phyloP scores from a whole-genome alignment of 495 filamentous ascomycete genomes.

The Penicillium ucsense region DNA sequence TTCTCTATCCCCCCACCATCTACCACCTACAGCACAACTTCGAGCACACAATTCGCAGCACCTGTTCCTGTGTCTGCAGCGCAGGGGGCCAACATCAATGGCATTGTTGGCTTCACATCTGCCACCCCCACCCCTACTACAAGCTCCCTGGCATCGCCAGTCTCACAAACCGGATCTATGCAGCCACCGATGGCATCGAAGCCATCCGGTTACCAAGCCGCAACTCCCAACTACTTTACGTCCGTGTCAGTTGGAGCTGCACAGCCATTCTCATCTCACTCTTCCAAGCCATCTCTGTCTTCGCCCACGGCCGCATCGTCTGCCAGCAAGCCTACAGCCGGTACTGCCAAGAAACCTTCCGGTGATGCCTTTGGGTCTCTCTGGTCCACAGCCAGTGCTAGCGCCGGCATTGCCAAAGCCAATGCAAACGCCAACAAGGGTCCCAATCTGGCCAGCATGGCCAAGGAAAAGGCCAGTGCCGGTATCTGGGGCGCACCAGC shows the following conservation, averaged over 20 bases:
- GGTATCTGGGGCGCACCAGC: slow-evolving; percentile 81
- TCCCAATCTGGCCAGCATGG: slow-evolving; percentile 76
- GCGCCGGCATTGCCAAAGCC: slow-evolving; percentile 68
- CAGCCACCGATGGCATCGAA: slow-evolving; percentile 30
- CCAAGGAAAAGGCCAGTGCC: slow-evolving; percentile 88
- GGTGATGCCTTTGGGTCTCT: slow-evolving; percentile 84
- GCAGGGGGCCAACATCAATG: slow-evolving; percentile 67
- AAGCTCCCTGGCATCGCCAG: slow-evolving; percentile 39
- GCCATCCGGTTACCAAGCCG: slow-evolving; percentile 63
- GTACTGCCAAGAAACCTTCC: slow-evolving; percentile 44
- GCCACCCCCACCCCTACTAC: slow-evolving; percentile 58
- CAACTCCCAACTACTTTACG: slow-evolving; percentile 89
- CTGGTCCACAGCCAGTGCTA: slow-evolving; percentile 70
- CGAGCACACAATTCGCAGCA: slow-evolving; percentile 61
- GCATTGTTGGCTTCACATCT: slow-evolving; percentile 70
- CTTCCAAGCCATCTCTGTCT: slow-evolving; percentile 24
- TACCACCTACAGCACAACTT: slow-evolving; percentile 55
- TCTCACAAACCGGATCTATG: slow-evolving; percentile 39
- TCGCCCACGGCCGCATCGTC: slow-evolving; percentile 26
- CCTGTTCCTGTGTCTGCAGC: slow-evolving; percentile 76
- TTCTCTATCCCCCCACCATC: slow-evolving; percentile 42
- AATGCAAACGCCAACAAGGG: slow-evolving; percentile 54
- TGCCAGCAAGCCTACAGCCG: slow-evolving; percentile 34
- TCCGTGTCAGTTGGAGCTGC: slow-evolving; percentile 44
- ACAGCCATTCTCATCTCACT: slow-evolving; percentile 20